Evolutionary conservation across 108 stramenopile genomes (phyloP).

Genomic region (Skeletonema costatum): DNA sequence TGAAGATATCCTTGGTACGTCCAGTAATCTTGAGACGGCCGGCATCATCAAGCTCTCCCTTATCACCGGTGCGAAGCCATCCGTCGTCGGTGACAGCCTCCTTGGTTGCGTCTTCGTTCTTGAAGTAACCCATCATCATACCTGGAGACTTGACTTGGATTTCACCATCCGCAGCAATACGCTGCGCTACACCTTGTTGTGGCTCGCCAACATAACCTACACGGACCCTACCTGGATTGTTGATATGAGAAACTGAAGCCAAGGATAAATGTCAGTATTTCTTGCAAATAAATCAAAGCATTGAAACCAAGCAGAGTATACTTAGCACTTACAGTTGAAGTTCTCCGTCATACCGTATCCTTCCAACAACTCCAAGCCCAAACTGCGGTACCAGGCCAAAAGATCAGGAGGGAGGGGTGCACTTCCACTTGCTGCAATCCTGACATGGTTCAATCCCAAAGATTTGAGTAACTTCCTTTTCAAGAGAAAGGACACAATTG

Average conservation of each 20-base stretch:
- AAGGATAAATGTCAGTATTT: background rate
- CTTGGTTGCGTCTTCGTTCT: constrained; percentile 81
- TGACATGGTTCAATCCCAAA: constrained; percentile 65
- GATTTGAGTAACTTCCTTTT: constrained; percentile 73
- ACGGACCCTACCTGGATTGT: constrained; percentile 44
- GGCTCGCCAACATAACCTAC: constrained; percentile 81
- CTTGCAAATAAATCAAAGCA: background rate
- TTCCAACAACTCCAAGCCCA: constrained; percentile 76
- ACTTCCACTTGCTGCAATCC: constrained; percentile 73
- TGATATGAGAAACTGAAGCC: constrained; percentile 56
- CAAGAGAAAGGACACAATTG: constrained; percentile 59
- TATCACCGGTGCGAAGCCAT: constrained; percentile 87
- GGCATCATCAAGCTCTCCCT: constrained; percentile 71
- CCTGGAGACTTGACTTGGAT: constrained; percentile 79
- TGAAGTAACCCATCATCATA: constrained; percentile 83
- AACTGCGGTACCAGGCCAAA: constrained; percentile 63
- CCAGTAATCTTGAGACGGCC: constrained; percentile 89
- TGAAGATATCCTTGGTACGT: constrained; percentile 87
- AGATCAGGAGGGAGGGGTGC: constrained; percentile 70
- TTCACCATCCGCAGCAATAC: constrained; percentile 76
- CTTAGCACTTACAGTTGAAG: constrained; percentile 59
- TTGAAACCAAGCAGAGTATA: background rate
- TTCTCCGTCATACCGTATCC: constrained; percentile 90
- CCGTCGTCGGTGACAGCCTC: constrained; percentile 83
- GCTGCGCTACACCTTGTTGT: constrained; percentile 63